Conservation (phyloP, 805 yeast species). For the Candida manassasensis region DNA sequence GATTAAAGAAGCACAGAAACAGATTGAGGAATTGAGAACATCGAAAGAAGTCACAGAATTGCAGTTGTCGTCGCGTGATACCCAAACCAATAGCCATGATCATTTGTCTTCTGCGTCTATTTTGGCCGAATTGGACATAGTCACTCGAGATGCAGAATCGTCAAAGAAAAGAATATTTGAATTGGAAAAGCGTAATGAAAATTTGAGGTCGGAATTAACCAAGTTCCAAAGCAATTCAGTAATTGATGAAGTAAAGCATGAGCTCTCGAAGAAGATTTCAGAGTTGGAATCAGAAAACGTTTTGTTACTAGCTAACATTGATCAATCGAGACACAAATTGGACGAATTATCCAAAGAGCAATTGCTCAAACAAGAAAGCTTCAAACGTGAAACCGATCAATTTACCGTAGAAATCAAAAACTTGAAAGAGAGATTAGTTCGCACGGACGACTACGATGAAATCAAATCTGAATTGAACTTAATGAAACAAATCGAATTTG, state of each 20-base stretch:
- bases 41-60: constrained; percentile 61
- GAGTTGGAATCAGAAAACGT: constrained; percentile 71
- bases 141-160: constrained; percentile 71
- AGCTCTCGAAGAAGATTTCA: constrained; percentile 41
- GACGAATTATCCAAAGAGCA: constrained; percentile 18
- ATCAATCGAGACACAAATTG: constrained; percentile 39
- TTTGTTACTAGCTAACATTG: constrained; percentile 52
- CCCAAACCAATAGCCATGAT: constrained; percentile 30
- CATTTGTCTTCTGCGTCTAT: constrained; percentile 27
- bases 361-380: constrained; percentile 30
- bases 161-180: constrained; percentile 64
- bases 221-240: constrained; percentile 46
- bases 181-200: constrained; percentile 74
- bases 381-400: constrained; percentile 44
- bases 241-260: constrained; percentile 35
- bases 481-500: constrained; percentile 72
- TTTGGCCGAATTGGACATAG: constrained; percentile 54
- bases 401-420: constrained; percentile 46
- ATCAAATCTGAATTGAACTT: constrained; percentile 71
- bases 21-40: constrained; percentile 61
- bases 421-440: constrained; percentile 45
- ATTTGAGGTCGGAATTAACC: constrained; percentile 61
- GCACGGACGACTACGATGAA: constrained; percentile 71
- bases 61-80: constrained; percentile 46
- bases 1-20: constrained; percentile 46